A percentile compares a stretch with the other conserved stretches of the same genome.
phyloP scores from a whole-genome alignment of 192 early-diverging fungal species.

The Gaertneriomyces semiglobifer region DNA sequence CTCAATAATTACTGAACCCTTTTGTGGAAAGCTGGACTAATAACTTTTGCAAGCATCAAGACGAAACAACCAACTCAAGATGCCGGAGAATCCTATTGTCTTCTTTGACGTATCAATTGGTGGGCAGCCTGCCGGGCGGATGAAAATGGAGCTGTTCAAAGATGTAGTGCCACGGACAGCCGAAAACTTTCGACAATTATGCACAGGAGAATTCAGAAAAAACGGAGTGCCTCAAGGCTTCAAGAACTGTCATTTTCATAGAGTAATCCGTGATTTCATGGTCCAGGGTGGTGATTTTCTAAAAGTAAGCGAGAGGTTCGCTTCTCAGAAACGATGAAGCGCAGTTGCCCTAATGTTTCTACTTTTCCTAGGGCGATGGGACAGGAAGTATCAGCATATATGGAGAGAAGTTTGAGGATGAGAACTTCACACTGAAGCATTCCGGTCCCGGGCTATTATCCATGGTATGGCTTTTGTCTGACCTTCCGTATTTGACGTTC shows the following conservation, averaged over 20 bases:
- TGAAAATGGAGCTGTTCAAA: constrained; percentile 63
- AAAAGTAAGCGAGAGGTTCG: constrained; percentile 48
- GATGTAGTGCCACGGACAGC: constrained; percentile 89
- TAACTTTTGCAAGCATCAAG: background rate
- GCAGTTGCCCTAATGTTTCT: background rate
- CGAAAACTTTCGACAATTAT: constrained; percentile 94
- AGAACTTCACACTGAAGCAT: constrained; percentile 86
- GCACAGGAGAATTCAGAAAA: constrained; percentile 80
- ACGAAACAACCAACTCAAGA: background rate
- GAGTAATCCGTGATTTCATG: constrained; percentile 76
- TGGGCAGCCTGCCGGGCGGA: constrained; percentile 36
- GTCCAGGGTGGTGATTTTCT: constrained; percentile 89
- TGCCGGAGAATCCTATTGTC: background rate
- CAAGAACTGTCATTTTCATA: constrained; percentile 79
- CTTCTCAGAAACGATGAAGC: background rate
- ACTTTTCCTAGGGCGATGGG: constrained; percentile 63
- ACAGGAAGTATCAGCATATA: constrained; percentile 85
- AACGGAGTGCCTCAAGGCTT: constrained; percentile 83
- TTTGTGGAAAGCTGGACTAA: background rate
- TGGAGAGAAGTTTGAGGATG: constrained; percentile 69
- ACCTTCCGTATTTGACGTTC: background rate
- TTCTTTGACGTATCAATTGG: background rate
- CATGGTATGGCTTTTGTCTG: constrained; percentile 58
- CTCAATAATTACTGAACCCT: background rate
- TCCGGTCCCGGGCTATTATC: constrained; percentile 78